These are phyloP conservation scores for Ephemerocybe angulata DNA, from an alignment of 768 basidiomycete genomes.

Conservation along the genomic window DNA sequence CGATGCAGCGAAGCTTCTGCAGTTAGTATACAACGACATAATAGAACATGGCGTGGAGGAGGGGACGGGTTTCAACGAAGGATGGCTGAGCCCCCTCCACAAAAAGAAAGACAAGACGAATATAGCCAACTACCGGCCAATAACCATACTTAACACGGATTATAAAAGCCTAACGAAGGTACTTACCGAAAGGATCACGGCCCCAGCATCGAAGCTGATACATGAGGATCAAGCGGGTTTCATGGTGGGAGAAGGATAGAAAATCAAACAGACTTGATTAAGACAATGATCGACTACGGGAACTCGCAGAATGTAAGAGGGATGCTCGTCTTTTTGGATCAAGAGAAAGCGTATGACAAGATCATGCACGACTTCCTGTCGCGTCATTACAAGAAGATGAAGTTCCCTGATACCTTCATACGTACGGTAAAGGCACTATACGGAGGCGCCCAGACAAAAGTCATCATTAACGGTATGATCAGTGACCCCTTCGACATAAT, in stretches of 20 bases:
- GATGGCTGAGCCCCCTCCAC: constrained; percentile 38
- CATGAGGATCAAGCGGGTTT: constrained; percentile 14
- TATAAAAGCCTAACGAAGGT: constrained; percentile 31
- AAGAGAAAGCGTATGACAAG: constrained; percentile 1
- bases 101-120: constrained; percentile 35
- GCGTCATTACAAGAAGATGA: neutral
- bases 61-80: constrained; percentile 23
- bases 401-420: neutral
- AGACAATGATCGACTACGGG: neutral
- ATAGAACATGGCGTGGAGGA: no score
- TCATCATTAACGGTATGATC: constrained; percentile 11
- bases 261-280: constrained; percentile 1
- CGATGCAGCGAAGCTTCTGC: constrained; percentile 17
- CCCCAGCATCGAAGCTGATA: constrained; percentile 13
- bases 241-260: neutral
- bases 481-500: neutral
- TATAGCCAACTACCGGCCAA: constrained; percentile 33
- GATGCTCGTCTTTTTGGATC: neutral
- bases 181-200: constrained; percentile 15
- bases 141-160: constrained; percentile 32
- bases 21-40: no score
- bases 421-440: neutral
- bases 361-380: neutral
- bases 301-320: neutral
- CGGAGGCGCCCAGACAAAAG: neutral